Percentiles rank a stretch among this genome's conserved stretches.
Evolutionary conservation across 2,329 filamentous ascomycete species (phyloP).

Genomic region (Aureobasidium vineae): DNA sequence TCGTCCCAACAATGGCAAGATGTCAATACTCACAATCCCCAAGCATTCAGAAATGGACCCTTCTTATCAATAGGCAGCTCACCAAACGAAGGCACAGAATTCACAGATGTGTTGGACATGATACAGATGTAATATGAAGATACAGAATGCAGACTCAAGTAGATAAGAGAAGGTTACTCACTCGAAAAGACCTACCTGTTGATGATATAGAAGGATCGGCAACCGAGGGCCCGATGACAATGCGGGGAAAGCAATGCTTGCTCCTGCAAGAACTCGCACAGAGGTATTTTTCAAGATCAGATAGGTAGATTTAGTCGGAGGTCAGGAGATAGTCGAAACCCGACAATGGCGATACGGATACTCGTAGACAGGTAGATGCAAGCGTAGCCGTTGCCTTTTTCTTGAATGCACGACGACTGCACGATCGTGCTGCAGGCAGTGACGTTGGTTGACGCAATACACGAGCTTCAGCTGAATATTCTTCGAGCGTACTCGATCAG

Average conservation of each 20-base stretch:
- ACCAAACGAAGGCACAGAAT: conserved; percentile 48
- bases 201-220: conserved; percentile 6
- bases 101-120: background rate
- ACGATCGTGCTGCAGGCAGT: conserved; percentile 11
- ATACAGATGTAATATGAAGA: background rate
- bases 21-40: conserved; percentile 37
- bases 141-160: background rate
- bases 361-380: background rate
- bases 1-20: background rate
- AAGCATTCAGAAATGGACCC: conserved; percentile 48
- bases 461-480: background rate
- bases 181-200: background rate
- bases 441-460: conserved; percentile 2
- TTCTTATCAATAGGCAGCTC: conserved; percentile 49
- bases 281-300: background rate
- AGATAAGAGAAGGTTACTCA: background rate
- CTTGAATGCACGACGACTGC: background rate
- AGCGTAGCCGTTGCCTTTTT: background rate
- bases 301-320: background rate
- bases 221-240: conserved; percentile 17
- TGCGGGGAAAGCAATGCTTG: conserved; percentile 23
- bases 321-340: background rate
- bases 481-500: background rate
- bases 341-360: background rate
- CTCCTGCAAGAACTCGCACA: background rate